Conservation (phyloP, 2,329 filamentous ascomycete species). For the Penicillium sp. region DNA sequence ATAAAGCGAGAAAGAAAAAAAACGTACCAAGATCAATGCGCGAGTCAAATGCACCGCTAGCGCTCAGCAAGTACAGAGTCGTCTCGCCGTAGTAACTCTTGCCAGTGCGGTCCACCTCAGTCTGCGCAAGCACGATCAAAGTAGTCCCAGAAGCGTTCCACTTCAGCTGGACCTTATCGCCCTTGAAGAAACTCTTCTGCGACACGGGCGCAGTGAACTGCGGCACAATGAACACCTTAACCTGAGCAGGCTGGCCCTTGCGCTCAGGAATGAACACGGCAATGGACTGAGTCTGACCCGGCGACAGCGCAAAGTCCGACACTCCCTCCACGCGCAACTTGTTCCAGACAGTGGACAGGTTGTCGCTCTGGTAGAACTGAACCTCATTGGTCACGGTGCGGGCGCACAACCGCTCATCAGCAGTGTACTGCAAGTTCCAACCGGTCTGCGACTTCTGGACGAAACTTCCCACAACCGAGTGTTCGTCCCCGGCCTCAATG, state of each 20-base stretch:
- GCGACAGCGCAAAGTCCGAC: conserved; percentile 77
- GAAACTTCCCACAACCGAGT: conserved; percentile 69
- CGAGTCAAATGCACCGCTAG: conserved; percentile 84
- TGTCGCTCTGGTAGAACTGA: conserved; percentile 85
- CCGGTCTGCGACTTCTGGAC: conserved; percentile 92
- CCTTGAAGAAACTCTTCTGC: conserved; percentile 98
- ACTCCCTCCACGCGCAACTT: conserved; percentile 89
- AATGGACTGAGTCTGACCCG: conserved; percentile 80
- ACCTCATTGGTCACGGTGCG: conserved; percentile 93
- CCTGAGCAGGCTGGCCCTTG: conserved; percentile 88
- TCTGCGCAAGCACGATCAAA: conserved; percentile 89
- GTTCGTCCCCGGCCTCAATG: conserved; percentile 58
- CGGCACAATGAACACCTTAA: conserved; percentile 90
- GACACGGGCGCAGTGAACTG: conserved; percentile 74
- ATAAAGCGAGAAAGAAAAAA: background rate
- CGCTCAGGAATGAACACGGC: conserved; percentile 92
- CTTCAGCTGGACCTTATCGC: conserved; percentile 96
- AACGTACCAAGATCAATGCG: conserved; percentile 63
- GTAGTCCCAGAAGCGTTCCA: conserved; percentile 92
- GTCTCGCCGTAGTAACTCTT: conserved; percentile 99
- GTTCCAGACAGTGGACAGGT: conserved; percentile 83
- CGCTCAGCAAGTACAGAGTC: conserved; percentile 86
- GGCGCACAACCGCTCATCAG: conserved; percentile 86
- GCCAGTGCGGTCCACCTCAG: conserved; percentile 93
- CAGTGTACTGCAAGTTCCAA: conserved; percentile 95